Evolutionary conservation across 208 protist genomes (phyloP), one percentile per base, ranked within the genome.

Genomic region (Leishmania braziliensis): DNA sequence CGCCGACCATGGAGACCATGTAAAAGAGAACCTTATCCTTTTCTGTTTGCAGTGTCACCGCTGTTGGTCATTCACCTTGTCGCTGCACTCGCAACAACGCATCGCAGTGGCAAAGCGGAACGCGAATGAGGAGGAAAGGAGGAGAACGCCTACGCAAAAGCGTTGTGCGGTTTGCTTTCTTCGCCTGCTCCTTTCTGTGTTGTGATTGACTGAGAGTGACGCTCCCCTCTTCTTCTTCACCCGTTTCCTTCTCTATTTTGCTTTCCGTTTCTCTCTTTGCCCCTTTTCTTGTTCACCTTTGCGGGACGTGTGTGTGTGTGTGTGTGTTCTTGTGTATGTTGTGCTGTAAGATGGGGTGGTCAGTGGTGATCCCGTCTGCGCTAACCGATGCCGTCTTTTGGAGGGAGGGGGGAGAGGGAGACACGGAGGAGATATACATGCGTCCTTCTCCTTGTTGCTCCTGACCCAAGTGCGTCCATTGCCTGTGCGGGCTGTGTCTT

Each of bases 51-150:
- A 20, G 16, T 60, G n/a, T 65, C 76, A 36, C 43, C 16, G 69
- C 20, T 79, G 81, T 68, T 54, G 63, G 1, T 20, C 58, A 26
- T 53, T 53, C 43, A 10, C 39, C 43, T 80, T 72, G 26, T 71
- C 8, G 29, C 36, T 36, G 43, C 68, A 50, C 5, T 20, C 26
- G 26, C 68, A 50, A 50, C 4, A 23, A 29, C 18, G 39, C 16
- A 72, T 16, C 23, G n/a, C 39, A 50, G 68, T 23, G 36, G 39
- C 20, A 23, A 72, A 33, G 18, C 29, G 62, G 29, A 68, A 20
- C 4, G 62, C 62, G 43, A 79, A 33, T 43, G 43, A 8, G 46
- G 68, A 63, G 70, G 46, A 66, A 81, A 75, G 36, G 65, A 0
- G 20, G n/a, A 1, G 68, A 72, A 51, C 2, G 62, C 62, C 29